phyloP scores from a whole-genome alignment of 78 protist species.

The Planoprotostelium fungivorum region DNA sequence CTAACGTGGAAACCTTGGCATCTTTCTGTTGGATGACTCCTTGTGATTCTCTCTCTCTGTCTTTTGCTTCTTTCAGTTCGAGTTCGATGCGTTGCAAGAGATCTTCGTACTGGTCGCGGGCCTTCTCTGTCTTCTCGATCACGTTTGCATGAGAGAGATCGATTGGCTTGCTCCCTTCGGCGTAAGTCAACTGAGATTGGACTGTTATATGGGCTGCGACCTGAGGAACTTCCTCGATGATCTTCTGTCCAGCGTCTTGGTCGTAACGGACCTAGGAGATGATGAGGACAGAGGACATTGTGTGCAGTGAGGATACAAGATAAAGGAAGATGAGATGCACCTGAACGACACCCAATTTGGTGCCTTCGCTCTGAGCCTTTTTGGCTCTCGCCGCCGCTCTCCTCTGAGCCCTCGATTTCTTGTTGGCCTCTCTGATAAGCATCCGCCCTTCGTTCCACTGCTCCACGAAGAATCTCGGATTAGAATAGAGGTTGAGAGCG shows the following conservation, averaged over 20 bases:
- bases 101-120: no score
- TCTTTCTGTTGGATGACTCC: no score
- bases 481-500: slow-evolving; percentile 32
- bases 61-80: no score
- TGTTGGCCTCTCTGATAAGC: slow-evolving; percentile 23
- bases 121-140: no score
- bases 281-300: not conserved
- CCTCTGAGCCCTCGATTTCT: slow-evolving; percentile 45
- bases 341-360: not conserved
- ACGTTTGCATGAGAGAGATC: not conserved
- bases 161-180: not conserved
- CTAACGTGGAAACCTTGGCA: no score
- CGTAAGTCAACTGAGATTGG: not conserved
- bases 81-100: no score
- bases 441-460: slow-evolving; percentile 42
- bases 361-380: not conserved
- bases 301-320: not conserved
- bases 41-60: no score
- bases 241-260: slow-evolving; percentile 51
- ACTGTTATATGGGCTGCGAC: not conserved
- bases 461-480: slow-evolving; percentile 54
- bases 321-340: no score
- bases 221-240: slow-evolving; percentile 13
- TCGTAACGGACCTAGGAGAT: slow-evolving; percentile 32
- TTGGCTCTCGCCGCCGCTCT: slow-evolving; percentile 49